These are phyloP conservation scores for Friedmanniomyces endolithicus DNA, from an alignment of 495 filamentous ascomycete species.

Conservation along the genomic window DNA sequence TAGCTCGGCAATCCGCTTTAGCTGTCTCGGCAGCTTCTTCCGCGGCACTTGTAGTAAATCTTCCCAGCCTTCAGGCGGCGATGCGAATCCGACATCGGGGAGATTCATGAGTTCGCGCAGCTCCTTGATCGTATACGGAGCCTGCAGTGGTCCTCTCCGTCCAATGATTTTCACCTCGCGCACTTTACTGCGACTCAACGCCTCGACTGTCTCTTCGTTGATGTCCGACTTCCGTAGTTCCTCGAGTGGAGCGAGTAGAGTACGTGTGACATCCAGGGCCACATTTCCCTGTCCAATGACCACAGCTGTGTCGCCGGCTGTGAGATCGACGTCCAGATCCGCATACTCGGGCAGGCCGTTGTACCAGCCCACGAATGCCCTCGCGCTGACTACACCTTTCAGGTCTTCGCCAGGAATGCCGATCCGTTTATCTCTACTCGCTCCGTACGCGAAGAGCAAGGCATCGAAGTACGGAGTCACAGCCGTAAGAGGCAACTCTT, in stretches of 20 bases:
- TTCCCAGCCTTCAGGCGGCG: conserved; percentile 39
- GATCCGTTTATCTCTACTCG: conserved; percentile 65
- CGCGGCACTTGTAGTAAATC: conserved; percentile 48
- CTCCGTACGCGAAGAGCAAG: conserved; percentile 85
- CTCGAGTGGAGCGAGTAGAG: conserved; percentile 62
- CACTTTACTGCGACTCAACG: conserved; percentile 57
- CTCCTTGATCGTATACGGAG: conserved; percentile 90
- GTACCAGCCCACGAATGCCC: conserved; percentile 97
- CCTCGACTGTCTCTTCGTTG: conserved; percentile 64
- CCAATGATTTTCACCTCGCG: conserved; percentile 76
- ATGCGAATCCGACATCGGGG: conserved; percentile 57
- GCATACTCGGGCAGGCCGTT: conserved; percentile 84
- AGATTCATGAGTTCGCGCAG: conserved; percentile 73
- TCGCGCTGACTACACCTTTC: conserved; percentile 70
- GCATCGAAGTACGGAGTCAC: conserved; percentile 81
- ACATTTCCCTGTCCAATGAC: conserved; percentile 94
- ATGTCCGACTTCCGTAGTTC: conserved; percentile 74
- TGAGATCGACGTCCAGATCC: conserved; percentile 61
- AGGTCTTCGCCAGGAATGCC: conserved; percentile 72
- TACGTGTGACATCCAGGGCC: conserved; percentile 83
- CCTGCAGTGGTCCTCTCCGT: conserved; percentile 66
- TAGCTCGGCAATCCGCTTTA: conserved; percentile 66
- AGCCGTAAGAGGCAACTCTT: conserved; percentile 49
- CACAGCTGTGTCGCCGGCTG: conserved; percentile 67
- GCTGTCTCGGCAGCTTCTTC: conserved; percentile 54